phyloP scores from a whole-genome alignment of 495 filamentous ascomycete genomes.

The Penicillium cataractarum region DNA sequence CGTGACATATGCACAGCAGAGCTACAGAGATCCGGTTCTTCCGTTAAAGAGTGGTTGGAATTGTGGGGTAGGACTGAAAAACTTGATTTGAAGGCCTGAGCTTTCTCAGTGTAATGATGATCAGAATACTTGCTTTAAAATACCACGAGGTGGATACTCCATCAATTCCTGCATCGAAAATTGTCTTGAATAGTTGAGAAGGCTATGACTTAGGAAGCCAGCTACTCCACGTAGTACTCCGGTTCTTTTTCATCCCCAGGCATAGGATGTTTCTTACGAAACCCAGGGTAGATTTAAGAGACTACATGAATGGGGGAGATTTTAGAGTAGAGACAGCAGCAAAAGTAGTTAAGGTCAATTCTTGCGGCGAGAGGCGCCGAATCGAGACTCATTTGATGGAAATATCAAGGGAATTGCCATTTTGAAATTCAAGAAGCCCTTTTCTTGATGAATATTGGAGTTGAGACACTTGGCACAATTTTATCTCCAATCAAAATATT shows the following conservation, averaged over 20 bases:
- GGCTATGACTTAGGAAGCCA: too few relatives aligned
- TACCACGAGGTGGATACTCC: too few relatives aligned
- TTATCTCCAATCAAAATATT: neutral
- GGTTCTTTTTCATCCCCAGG: too few relatives aligned
- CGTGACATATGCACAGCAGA: neutral
- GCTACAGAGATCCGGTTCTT: neutral
- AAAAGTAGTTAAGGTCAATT: neutral
- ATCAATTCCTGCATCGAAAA: too few relatives aligned
- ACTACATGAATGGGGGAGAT: neutral
- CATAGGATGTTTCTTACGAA: neutral
- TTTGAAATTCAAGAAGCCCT: neutral
- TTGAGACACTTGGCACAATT: neutral
- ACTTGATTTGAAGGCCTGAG: neutral
- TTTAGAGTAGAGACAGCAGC: neutral
- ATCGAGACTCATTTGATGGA: neutral
- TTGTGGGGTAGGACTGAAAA: neutral
- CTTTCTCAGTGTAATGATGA: neutral
- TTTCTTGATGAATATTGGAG: neutral
- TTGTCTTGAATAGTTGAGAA: too few relatives aligned
- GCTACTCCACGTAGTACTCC: too few relatives aligned
- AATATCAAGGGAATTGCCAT: too few relatives aligned
- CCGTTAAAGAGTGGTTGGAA: neutral
- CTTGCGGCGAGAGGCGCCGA: neutral
- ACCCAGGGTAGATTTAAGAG: neutral
- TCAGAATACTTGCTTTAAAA: too few relatives aligned